Evolutionary conservation across 192 early-diverging fungal species (phyloP), one percentile per base, ranked within the genome.

Genomic region (Chytriomyces sp.): DNA sequence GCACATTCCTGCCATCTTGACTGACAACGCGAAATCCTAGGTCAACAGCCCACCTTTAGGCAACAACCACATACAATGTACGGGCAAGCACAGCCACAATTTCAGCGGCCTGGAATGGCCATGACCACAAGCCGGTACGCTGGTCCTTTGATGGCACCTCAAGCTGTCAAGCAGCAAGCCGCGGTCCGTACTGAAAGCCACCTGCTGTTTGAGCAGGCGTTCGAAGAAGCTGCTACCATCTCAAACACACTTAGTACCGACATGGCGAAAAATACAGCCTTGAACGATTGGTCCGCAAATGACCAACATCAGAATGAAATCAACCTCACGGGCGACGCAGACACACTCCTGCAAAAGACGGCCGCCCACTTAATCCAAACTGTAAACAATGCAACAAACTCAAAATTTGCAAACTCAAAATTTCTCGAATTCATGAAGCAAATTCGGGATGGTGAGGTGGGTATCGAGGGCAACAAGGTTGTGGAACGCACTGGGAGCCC

Each of bases 381-480:
- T 34, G 90, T 98, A 19, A 76, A 73, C n/a, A 82, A 26, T 26
- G 57, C 90, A 4, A 80, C 86, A 41, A 96, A 98, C 63, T 94
- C 96, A 34, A 98, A 98, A 80, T 95, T 99, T 72, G 89, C 91
- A 68, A 86, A 91, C 61, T 96, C 17, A 30, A 88, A 93, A 41
- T 99, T 99, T 69, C 78, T 98, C 80, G 86, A 84, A 12, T 90
- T 99, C 76, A 98, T 99, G 94, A 84, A 92, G 62, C 86, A 94
- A 74, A 81, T 99, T 52, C 85, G 93, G 22, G 93, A 99, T 82
- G 82, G 88, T 22, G 89, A 97, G 77, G 86, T 96, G 0, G 86
- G 86, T 4, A 92, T 99, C 54, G 92, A 92, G 65, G 93, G 92
- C 36, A 90, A 96, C 71, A 92, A 95, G 77, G 81, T 99, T 22